These are phyloP conservation scores for Conticribra weissflogii DNA, from an alignment of 108 stramenopile genomes.

Conservation along the genomic window DNA sequence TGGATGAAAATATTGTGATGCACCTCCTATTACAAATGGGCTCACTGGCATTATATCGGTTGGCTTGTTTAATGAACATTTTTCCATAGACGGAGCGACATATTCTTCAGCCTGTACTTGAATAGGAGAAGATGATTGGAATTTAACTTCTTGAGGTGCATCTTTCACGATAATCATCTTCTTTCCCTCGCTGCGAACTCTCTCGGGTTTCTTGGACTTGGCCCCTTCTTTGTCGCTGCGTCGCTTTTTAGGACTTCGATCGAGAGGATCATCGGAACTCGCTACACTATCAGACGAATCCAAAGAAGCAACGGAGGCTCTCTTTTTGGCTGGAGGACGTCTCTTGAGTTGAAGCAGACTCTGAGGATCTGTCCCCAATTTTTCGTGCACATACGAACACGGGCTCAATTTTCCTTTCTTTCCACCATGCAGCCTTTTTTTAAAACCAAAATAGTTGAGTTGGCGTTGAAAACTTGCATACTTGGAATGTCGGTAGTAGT, in stretches of 20 bases:
- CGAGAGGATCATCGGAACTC: neutral
- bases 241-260: constrained; percentile 5
- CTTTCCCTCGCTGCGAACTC: neutral
- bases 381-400: constrained; percentile 54
- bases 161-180: too few species aligned
- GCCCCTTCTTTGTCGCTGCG: constrained; percentile 9
- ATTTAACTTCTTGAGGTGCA: neutral
- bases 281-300: constrained; percentile 4
- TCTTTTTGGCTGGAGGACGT: constrained; percentile 33
- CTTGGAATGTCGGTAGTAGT: constrained; percentile 53
- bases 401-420: constrained; percentile 57
- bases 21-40: too few species aligned
- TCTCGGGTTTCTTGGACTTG: too few species aligned
- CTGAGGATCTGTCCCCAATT: constrained; percentile 26
- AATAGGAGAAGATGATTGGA: neutral
- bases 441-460: constrained; percentile 55
- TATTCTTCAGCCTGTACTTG: constrained; percentile 23
- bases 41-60: too few species aligned
- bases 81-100: neutral
- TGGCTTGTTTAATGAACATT: neutral
- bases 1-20: too few species aligned
- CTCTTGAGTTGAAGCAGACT: constrained; percentile 48
- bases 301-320: constrained; percentile 1
- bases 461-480: constrained; percentile 51
- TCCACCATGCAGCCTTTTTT: constrained; percentile 42